phyloP scores from a whole-genome alignment of 768 basidiomycete genomes.

The Auricularia sp. region DNA sequence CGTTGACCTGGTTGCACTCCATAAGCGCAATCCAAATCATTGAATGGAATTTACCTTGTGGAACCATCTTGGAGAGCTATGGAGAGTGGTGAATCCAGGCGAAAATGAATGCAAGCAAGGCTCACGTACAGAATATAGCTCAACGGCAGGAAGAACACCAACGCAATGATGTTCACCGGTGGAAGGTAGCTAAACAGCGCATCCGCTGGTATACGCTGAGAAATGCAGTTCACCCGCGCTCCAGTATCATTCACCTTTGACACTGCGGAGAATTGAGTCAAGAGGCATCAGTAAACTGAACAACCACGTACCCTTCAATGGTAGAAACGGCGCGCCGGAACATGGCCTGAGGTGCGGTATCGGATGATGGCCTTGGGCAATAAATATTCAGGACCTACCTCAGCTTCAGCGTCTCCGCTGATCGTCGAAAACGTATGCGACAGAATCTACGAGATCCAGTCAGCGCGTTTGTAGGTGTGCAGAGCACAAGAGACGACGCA shows the following conservation, averaged over 20 bases:
- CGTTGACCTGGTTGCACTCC: conserved; percentile 51
- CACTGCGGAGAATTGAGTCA: neutral
- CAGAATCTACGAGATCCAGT: conserved; percentile 51
- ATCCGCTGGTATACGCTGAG: conserved; percentile 66
- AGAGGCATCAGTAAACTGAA: neutral
- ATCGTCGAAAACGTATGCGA: conserved; percentile 93
- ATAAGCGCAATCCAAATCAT: conserved; percentile 11
- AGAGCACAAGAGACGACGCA: conserved; percentile 23
- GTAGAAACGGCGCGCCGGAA: conserved; percentile 89
- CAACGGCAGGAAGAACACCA: conserved; percentile 78
- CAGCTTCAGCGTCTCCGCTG: conserved; percentile 85
- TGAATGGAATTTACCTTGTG: conserved; percentile 58
- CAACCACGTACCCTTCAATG: conserved; percentile 65
- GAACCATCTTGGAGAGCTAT: conserved; percentile 76
- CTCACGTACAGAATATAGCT: conserved; percentile 52
- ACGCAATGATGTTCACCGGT: conserved; percentile 80
- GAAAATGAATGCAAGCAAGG: no score
- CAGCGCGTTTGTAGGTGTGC: conserved; percentile 7
- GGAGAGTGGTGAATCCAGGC: neutral
- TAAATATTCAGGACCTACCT: conserved; percentile 34
- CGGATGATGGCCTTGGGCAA: no score
- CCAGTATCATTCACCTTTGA: neutral
- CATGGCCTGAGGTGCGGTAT: conserved; percentile 55
- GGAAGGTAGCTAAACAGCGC: conserved; percentile 90
- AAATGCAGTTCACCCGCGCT: neutral